Evolutionary conservation across 1,284 basidiomycete genomes (phyloP).

Genomic region (Tilletia indica): DNA sequence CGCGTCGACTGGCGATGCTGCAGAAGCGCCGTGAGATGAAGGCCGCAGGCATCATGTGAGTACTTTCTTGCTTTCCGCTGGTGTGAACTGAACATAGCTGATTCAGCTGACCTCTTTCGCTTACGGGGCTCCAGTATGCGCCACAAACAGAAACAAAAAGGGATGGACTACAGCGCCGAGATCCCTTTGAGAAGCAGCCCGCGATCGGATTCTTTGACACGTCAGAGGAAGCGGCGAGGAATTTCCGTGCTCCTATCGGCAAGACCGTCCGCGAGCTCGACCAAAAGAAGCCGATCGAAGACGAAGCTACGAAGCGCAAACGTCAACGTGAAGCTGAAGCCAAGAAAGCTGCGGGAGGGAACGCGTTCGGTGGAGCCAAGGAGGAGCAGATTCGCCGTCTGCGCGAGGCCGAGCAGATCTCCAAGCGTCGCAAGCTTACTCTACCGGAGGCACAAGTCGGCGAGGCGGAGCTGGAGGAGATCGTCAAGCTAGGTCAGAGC

Average conservation of each 20-base stretch:
- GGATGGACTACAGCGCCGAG: slow-evolving; percentile 99
- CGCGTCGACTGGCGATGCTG: slow-evolving; percentile 84
- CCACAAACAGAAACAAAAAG: slow-evolving; percentile 78
- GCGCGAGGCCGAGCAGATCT: slow-evolving; percentile 93
- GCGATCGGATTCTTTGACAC: slow-evolving; percentile 97
- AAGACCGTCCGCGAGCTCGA: slow-evolving; percentile 66
- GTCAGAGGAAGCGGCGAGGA: slow-evolving; percentile 85
- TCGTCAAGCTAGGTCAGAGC: slow-evolving; percentile 94
- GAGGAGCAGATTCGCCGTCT: slow-evolving; percentile 96
- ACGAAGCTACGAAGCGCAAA: slow-evolving; percentile 62
- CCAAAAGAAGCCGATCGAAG: slow-evolving; percentile 68
- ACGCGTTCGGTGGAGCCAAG: slow-evolving; percentile 64
- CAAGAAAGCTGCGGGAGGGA: slow-evolving; percentile 72
- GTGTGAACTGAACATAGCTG: slow-evolving; percentile 31
- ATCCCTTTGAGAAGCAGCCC: slow-evolving; percentile 96
- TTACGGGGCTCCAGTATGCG: slow-evolving; percentile 56
- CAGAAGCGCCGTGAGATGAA: slow-evolving; percentile 98
- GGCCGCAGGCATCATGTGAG: slow-evolving; percentile 92
- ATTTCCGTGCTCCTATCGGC: slow-evolving; percentile 82
- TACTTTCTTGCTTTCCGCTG: background rate
- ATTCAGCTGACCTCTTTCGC: background rate
- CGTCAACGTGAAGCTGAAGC: slow-evolving; percentile 60
- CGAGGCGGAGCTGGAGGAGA: slow-evolving; percentile 93
- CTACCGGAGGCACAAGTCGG: slow-evolving; percentile 90
- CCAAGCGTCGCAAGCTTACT: slow-evolving; percentile 78